Base-by-base conservation (phyloP, 2,329 filamentous ascomycete genomes). In the Alternaria arbusti region DNA sequence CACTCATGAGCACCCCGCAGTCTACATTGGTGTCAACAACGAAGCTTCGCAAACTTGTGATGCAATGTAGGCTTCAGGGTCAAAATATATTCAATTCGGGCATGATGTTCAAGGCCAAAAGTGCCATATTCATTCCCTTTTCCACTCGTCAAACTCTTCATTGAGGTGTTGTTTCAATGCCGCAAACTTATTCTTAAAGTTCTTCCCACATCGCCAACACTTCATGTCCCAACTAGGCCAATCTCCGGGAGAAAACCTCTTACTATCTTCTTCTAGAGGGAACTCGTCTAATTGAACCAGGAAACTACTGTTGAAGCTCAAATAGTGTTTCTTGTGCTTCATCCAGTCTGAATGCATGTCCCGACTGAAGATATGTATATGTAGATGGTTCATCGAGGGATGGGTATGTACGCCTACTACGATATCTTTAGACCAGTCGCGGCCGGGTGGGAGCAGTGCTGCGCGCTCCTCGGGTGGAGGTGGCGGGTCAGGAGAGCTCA, bases 371-470 rank as follows among this genome's bases (percentile, higher is more conserved):
- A 98, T 88, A 79, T 99, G 96, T 5, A 98, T 85, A 80, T 99
- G 96, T 58, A 98, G 78, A 78, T 98, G 93, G 67, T 88, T 90
- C 96, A 99, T 98, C 59, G 91, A 94, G 4, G 96, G 96, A 70
- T 90, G 88, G 4, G 93, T 91, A 81, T 99, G 96, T 8, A 97
- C 87, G 13, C 96, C 96, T 20, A 89, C 86, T 54, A 88, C 86
- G 52, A 98, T 86, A 25, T 96, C 93, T 12, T 83, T 82, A 44
- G 83, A 81, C 92, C 94, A 98, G 80, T 97, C 89, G 23, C 95
- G 86, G 0, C 94, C 94, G 0, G 75, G 66, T 0, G 94, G 94
- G 0, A 77, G 71, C 0, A 69, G 50, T 1, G 68, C 69, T 12
- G 75, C 82, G 1, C 79, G 78, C 11, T 87, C 83, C 1, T 86